Conservation (phyloP, 1,139 yeast species). For the Lodderomyces beijingensis region DNA sequence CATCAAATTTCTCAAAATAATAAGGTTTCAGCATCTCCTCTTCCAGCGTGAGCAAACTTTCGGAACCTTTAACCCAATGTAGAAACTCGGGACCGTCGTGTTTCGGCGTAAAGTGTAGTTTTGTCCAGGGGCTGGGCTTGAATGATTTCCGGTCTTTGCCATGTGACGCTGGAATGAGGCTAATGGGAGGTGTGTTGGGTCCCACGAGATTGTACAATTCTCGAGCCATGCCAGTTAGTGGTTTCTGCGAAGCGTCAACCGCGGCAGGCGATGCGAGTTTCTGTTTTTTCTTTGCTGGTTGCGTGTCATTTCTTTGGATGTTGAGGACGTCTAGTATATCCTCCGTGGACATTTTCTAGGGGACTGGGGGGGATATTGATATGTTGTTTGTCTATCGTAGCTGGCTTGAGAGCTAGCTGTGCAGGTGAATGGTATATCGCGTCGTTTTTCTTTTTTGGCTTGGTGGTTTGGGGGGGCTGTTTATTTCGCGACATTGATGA, state of each 20-base stretch:
- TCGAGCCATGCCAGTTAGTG: conserved; percentile 74
- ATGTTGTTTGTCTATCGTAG: too few species aligned
- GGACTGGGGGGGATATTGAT: too few species aligned
- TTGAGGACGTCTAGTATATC: conserved; percentile 80
- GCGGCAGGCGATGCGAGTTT: conserved; percentile 36
- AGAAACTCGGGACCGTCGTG: conserved; percentile 46
- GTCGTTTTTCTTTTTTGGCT: too few species aligned
- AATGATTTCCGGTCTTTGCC: conserved; percentile 64
- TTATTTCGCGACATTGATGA: too few species aligned
- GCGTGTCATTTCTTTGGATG: conserved; percentile 45
- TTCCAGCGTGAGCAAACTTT: conserved; percentile 35
- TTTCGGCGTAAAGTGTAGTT: conserved; percentile 55
- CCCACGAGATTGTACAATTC: conserved; percentile 87
- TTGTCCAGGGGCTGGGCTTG: conserved; percentile 81
- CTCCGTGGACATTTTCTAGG: conserved; percentile 51
- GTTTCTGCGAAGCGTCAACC: conserved; percentile 27
- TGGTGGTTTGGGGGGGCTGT: too few species aligned
- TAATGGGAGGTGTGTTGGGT: conserved; percentile 86
- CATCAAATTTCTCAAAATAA: conserved; percentile 72
- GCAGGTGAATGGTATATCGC: too few species aligned
- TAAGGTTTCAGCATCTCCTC: conserved; percentile 50
- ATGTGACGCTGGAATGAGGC: conserved; percentile 47
- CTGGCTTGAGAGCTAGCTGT: too few species aligned
- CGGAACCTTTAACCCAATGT: conserved; percentile 88
- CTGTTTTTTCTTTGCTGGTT: conserved; percentile 38